Base-by-base conservation (phyloP, 139 green algal species). In the Coelastrella sp. region DNA sequence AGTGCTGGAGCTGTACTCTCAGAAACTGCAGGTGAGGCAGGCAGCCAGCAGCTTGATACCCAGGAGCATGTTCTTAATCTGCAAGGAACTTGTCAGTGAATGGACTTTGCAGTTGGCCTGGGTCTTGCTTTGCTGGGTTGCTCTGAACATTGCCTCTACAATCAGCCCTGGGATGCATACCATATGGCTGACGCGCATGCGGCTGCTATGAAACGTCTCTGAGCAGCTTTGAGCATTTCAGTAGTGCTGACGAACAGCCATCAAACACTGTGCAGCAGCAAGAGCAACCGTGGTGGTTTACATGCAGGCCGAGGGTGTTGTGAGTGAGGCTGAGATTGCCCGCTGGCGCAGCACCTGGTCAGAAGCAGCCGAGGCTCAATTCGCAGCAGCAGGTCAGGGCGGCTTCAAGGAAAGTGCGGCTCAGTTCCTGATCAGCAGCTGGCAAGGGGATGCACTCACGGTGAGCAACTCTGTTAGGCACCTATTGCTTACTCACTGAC, bases 361-460 rank as follows among this genome's bases (percentile, higher is more conserved):
- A 2, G 50, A 38, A 9, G 48, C 78, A 32, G 78, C 60, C 63
- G 88, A 93, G 30, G 57, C 77, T 27, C 87, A 92, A 85, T 92
- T 80, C 64, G 37, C 51, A 21, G 69, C 67, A 4, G 86, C 80
- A 9, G n/a, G 83, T 69, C 43, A 50, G 40, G 92, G 92, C 21
- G 83, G 67, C 59, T 94, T 92, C 72, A 84, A 85, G 30, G 83
- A 93, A 69, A 87, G 81, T 21, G 84, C 86, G 0, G 57, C 79
- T 13, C 57, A 92, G 63, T 95, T 89, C 60, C 79, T 95, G 17
- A 51, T 34, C 5, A 81, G 64, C 17, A 90, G 87, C 25, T 95
- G 92, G 92, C 92, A 95, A 53, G 90, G 88, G 3, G 90, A 90
- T 62, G 92, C 92, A 6, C 90, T 95, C 11, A 35, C 57, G 66